phyloP scores from a whole-genome alignment of 2,329 filamentous ascomycete genomes.

The Colletotrichum lupini region DNA sequence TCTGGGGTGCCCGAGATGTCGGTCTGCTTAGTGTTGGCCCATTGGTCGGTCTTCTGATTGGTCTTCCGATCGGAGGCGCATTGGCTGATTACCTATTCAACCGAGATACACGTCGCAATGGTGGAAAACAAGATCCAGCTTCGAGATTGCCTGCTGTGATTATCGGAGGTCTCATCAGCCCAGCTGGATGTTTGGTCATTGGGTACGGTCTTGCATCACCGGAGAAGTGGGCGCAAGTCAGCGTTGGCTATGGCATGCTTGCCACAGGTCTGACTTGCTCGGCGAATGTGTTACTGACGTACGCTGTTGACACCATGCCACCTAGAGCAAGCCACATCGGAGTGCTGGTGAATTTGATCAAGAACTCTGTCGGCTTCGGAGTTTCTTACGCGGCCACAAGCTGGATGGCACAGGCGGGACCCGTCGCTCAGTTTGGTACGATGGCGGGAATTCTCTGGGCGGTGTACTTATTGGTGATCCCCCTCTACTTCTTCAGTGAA shows the following conservation, averaged over 20 bases:
- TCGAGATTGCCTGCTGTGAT: constrained; percentile 34
- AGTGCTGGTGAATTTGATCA: constrained; percentile 37
- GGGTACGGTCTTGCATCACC: constrained; percentile 32
- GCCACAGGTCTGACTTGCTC: constrained; percentile 36
- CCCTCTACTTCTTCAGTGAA: constrained; percentile 18
- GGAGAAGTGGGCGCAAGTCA: constrained; percentile 30
- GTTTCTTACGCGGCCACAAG: constrained; percentile 34
- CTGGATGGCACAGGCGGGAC: constrained; percentile 30
- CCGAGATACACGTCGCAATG: not conserved
- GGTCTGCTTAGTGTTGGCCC: constrained; percentile 25
- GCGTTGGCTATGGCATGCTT: constrained; percentile 37
- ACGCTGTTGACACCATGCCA: constrained; percentile 36
- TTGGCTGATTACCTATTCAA: constrained; percentile 32
- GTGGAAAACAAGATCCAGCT: constrained; percentile 22
- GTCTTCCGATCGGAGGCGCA: constrained; percentile 25
- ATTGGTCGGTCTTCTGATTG: constrained; percentile 14
- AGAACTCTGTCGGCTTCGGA: constrained; percentile 36
- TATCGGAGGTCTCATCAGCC: constrained; percentile 35
- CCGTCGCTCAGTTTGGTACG: constrained; percentile 33
- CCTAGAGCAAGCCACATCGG: constrained; percentile 35
- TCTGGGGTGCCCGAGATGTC: constrained; percentile 22
- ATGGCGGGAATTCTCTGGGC: constrained; percentile 37
- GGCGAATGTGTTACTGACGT: constrained; percentile 37
- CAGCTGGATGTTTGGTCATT: constrained; percentile 35
- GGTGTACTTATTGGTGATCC: constrained; percentile 32